Conservation (phyloP, 805 yeast species). For the Saccharomyces jurei region DNA sequence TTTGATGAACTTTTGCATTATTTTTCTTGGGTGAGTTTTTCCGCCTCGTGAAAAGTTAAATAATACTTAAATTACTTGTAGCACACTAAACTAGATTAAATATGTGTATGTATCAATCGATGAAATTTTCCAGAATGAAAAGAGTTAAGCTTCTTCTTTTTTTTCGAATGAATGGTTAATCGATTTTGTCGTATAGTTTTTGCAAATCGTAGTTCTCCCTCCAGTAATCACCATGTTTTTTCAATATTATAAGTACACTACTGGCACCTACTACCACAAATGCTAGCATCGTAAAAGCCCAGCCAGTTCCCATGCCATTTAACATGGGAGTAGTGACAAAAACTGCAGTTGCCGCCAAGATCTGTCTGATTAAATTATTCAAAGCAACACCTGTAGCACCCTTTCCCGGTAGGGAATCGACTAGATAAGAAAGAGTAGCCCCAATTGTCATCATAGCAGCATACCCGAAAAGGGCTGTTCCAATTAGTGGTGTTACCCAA, state of each 20-base stretch:
- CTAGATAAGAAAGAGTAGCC: slow-evolving; percentile 69
- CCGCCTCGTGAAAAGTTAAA: background rate
- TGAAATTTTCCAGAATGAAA: background rate
- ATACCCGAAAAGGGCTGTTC: slow-evolving; percentile 74
- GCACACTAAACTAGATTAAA: background rate
- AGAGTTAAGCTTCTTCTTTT: background rate
- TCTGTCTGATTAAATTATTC: slow-evolving; percentile 65
- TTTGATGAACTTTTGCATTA: background rate
- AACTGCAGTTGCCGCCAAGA: slow-evolving; percentile 67
- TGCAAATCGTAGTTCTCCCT: slow-evolving; percentile 56
- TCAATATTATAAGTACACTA: slow-evolving; percentile 38
- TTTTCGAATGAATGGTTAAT: slow-evolving; percentile 7
- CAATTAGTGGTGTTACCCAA: slow-evolving; percentile 77
- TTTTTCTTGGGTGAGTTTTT: background rate
- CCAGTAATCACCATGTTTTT: slow-evolving; percentile 50
- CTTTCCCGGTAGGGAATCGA: slow-evolving; percentile 77
- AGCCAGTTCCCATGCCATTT: slow-evolving; percentile 61
- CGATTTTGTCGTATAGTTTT: slow-evolving; percentile 41
- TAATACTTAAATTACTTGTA: background rate
- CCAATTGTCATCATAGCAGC: slow-evolving; percentile 82
- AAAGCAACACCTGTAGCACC: slow-evolving; percentile 87
- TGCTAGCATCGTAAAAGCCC: slow-evolving; percentile 57
- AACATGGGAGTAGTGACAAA: slow-evolving; percentile 68
- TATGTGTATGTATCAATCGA: background rate
- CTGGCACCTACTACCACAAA: slow-evolving; percentile 45